Evolutionary conservation across 805 yeast species (phyloP), one percentile per base, ranked within the genome.

Genomic region (Zygoascus bituminiphila): DNA sequence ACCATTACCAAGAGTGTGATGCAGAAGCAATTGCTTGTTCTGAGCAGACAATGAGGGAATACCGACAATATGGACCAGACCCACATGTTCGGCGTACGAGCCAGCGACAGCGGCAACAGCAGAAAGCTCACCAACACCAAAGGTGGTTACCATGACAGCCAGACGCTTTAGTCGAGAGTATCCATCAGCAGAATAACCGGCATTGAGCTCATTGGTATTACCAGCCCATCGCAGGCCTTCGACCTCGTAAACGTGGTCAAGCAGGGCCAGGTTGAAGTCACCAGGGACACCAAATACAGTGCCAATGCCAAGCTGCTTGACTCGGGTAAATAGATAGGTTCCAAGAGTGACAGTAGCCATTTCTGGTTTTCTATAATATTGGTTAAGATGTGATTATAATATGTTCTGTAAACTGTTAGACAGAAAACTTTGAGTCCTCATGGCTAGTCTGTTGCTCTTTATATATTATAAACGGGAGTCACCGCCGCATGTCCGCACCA

Each of bases 101-200:
- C 95, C 95, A 41, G 89, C 95, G 62, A 87, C 76, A 59, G 93
- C 95, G 67, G 85, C 85, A 59, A 85, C 72, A 10, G 94, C 91
- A 24, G 84, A 76, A 62, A 85, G 74, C 67, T 85, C 95, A 65
- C 95, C 95, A 49, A 86, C 95, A 69, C 95, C 95, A 64, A 86
- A 86, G 45, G 95, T 86, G 64, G 95, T 86, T 61, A 85, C 74
- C 45, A 86, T 57, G 57, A 84, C 82, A 53, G 84, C 77, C 63
- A 85, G 68, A 51, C 89, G 83, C 68, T 84, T 85, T 59, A 86
- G 73, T 65, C 95, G 73, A 47, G 91, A 81, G 71, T 86, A 86
- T 55, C 95, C 95, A 67, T 86, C 95, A 42, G 93, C 88, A 46
- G 94, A 84, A 58, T 83, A 84, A 38, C 93, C 85, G 41, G 95